Evolutionary conservation across 1,139 yeast genomes (phyloP).

Genomic region (Barnettozyma hawaiiensis): DNA sequence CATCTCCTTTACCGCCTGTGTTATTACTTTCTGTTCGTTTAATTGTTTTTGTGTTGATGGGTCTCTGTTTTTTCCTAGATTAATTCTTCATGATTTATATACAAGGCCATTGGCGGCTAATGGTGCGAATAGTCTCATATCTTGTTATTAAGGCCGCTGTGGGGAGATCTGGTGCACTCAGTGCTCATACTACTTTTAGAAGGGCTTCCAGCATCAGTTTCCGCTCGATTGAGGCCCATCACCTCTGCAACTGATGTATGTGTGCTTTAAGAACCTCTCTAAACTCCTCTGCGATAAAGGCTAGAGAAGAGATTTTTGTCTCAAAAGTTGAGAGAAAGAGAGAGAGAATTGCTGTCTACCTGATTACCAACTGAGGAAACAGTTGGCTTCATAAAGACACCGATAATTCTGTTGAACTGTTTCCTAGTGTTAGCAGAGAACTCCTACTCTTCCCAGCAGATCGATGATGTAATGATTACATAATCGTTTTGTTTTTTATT

Average conservation of each 20-base stretch:
- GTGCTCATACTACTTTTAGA: constrained; percentile 16
- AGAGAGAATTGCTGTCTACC: constrained; percentile 12
- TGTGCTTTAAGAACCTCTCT: constrained; percentile 14
- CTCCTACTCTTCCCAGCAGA: not conserved
- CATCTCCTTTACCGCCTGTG: not conserved
- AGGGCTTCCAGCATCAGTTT: constrained; percentile 19
- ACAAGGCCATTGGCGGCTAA: too few relatives aligned
- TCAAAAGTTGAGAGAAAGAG: constrained; percentile 5
- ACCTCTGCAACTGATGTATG: too few relatives aligned
- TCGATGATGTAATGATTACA: too few relatives aligned
- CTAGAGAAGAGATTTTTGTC: constrained; percentile 9
- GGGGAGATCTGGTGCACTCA: constrained; percentile 21
- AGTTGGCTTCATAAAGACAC: constrained; percentile 15
- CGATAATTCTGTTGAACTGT: constrained; percentile 16
- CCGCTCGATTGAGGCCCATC: constrained; percentile 20
- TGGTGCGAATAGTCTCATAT: constrained; percentile 15
- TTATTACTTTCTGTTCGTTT: not conserved
- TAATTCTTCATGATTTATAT: too few relatives aligned
- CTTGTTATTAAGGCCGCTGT: constrained; percentile 23
- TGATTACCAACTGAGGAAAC: constrained; percentile 18
- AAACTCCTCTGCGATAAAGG: not conserved
- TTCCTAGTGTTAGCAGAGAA: constrained; percentile 10
- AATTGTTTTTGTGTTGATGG: too few relatives aligned
- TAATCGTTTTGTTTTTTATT: too few relatives aligned
- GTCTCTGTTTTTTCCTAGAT: too few relatives aligned